Base-by-base conservation (phyloP, 768 basidiomycete genomes). In the Suillus variegatus region DNA sequence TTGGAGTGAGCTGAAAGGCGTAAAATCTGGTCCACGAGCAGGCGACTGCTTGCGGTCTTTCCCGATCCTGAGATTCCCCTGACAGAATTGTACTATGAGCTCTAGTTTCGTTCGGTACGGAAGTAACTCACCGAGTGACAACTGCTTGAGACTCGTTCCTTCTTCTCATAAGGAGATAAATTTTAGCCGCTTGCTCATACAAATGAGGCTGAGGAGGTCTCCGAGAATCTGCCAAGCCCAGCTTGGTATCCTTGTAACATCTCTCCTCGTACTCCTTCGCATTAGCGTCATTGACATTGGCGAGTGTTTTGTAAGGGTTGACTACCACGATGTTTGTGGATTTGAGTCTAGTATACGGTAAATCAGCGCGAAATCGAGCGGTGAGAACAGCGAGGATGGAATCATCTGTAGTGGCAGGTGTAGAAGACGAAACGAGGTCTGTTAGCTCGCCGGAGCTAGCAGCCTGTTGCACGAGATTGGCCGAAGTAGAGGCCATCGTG, bases 21-120 rank as follows among this genome's bases (percentile, higher is more conserved):
- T 36, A 90, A 80, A 56, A 89, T 71, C 72, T 90, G 88, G 65
- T 85, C 82, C 40, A 83, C 75, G 66, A 90, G 74, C 54, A 89
- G 80, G 28, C 82, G 79, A 14, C 80, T 78, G 63, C 80, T 85
- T 65, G 80, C 78, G 0, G 85, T 80, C 71, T 89, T 87, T 20
- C 89, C 88, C 5, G 88, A 86, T 41, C 85, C 88, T 16, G 88
- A 87, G 66, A 88, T 81, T 22, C 88, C 88, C 64, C 88, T 90
- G 62, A 71, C 55, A 74, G 65, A 68, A 68, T 51, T 41, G 61
- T 65, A 40, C 47, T 51, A 58, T 66, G 51, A n/a, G 64, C 62
- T 62, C 41, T 44, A 49, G 25, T 13, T 28, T 60, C 28, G 60
- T 60, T 44, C 60, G 60, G 64, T 61, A 61, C 64, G 57, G 25